A percentile compares a stretch with the other conserved stretches of the same genome.
These are phyloP conservation scores for Neurospora sp. DNA, from an alignment of 495 filamentous ascomycete genomes.

Conservation along the genomic window DNA sequence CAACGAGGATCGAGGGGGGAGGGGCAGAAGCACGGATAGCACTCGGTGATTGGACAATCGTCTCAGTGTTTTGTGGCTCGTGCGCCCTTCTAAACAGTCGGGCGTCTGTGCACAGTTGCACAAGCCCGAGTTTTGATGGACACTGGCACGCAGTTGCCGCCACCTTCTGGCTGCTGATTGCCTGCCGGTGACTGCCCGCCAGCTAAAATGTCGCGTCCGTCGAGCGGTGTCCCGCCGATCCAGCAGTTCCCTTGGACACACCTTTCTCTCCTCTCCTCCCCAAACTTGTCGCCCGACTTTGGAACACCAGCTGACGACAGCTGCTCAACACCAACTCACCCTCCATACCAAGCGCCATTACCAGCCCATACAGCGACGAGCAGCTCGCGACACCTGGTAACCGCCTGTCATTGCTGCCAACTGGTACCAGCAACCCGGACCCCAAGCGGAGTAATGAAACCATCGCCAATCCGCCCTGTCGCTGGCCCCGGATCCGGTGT, in stretches of 20 bases:
- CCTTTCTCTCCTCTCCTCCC: background rate
- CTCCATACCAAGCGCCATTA: slow-evolving; percentile 2
- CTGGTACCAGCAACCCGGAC: background rate
- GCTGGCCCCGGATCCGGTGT: background rate
- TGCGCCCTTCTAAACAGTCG: background rate
- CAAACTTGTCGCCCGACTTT: background rate
- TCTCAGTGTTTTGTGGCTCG: background rate
- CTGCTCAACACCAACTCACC: slow-evolving; percentile 16
- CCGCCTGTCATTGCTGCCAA: background rate
- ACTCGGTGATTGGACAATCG: background rate
- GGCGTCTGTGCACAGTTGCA: background rate
- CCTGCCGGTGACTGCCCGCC: background rate
- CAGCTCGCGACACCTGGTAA: slow-evolving; percentile 1
- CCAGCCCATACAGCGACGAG: background rate
- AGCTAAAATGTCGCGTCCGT: background rate
- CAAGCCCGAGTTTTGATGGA: background rate
- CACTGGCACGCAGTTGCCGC: background rate
- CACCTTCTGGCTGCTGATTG: background rate
- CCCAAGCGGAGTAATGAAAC: slow-evolving; percentile 17
- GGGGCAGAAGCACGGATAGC: background rate
- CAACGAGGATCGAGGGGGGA: background rate
- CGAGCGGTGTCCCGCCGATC: background rate
- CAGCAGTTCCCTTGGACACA: background rate
- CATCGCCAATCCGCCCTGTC: slow-evolving; percentile 11
- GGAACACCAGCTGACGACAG: slow-evolving; percentile 24